Evolutionary conservation across 2,329 filamentous ascomycete genomes (phyloP), one percentile per base, ranked within the genome.

Genomic region (Ophiostoma novo-ulmi): DNA sequence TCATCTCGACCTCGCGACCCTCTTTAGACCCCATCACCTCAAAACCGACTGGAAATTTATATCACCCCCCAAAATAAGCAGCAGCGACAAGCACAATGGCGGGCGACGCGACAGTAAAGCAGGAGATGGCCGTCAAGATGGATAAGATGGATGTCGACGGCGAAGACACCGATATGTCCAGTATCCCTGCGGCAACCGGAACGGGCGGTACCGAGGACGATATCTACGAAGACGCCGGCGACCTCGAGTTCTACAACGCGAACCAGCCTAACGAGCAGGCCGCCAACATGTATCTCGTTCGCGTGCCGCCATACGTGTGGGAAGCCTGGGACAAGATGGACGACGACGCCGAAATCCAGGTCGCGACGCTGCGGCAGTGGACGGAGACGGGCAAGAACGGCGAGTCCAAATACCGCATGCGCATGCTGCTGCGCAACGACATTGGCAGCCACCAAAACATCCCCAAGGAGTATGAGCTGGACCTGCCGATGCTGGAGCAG

Each of bases 391-490:
- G 85, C n/a, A 81, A 84, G 35, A 82, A 87, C 73, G 84, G 85
- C 20, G 80, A 84, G 73, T 81, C 35, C 82, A 85, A 75, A 74
- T 73, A 77, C 74, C 82, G 82, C 71, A 80, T 85, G 73, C 80
- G 89, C 78, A 91, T 97, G 81, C 85, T 93, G 73, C 84, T 97
- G 63, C 83, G 85, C 76, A 84, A 84, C 31, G 84, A 88, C 69
- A 83, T 90, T 68, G 82, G 86, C 8, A 84, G 88, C 73, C 93
- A 97, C 78, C 85, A 90, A 75, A 81, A 85, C 5, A 84, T 97
- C n/a, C 93, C 94, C 13, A 92, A 92, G 77, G 93, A 97, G 77
- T 99, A 97, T 80, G 87, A 92, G 74, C 82, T 98, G 71, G 89
- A 93, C 66, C 84, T 93, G 66, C 89, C 86, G 35, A 85, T 88